Conservation (phyloP, 768 basidiomycete species). For the Boletus pseudopeckii region DNA sequence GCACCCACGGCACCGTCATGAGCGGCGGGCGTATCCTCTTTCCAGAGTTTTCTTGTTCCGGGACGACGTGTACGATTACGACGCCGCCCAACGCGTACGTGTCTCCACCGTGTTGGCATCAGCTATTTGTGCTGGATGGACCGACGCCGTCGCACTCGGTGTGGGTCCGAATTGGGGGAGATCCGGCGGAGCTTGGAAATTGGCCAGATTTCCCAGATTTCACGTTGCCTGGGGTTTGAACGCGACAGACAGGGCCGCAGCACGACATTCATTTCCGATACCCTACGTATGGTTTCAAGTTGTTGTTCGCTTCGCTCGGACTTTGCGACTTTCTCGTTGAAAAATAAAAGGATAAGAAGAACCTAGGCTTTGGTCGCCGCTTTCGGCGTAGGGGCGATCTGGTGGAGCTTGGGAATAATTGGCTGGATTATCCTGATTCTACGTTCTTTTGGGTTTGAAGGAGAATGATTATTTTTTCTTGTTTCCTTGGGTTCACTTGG, state of each 20-base stretch:
- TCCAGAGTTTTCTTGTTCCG: conserved; percentile 66
- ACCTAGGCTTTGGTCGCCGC: too few species aligned
- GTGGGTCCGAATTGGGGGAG: conserved; percentile 81
- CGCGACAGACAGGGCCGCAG: too few species aligned
- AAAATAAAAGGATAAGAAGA: too few species aligned
- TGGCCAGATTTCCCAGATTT: conserved; percentile 75
- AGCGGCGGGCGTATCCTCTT: conserved; percentile 64
- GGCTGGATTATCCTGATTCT: too few species aligned
- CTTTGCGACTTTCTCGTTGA: too few species aligned
- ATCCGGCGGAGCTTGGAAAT: conserved; percentile 64
- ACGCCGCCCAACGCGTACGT: conserved; percentile 69
- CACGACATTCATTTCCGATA: neutral
- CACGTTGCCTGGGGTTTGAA: conserved; percentile 55
- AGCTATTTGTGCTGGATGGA: conserved; percentile 73
- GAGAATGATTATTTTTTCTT: too few species aligned
- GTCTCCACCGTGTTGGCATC: conserved; percentile 74
- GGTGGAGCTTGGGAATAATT: too few species aligned
- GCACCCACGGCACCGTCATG: conserved; percentile 78
- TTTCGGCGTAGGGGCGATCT: too few species aligned
- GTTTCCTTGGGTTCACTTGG: too few species aligned
- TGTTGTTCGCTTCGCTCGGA: neutral
- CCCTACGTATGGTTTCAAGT: too few species aligned
- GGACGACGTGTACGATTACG: conserved; percentile 70
- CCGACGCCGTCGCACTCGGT: conserved; percentile 72
- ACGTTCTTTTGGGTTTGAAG: too few species aligned